phyloP scores from a whole-genome alignment of 1,284 basidiomycete species.

The Farysia itapuensis region DNA sequence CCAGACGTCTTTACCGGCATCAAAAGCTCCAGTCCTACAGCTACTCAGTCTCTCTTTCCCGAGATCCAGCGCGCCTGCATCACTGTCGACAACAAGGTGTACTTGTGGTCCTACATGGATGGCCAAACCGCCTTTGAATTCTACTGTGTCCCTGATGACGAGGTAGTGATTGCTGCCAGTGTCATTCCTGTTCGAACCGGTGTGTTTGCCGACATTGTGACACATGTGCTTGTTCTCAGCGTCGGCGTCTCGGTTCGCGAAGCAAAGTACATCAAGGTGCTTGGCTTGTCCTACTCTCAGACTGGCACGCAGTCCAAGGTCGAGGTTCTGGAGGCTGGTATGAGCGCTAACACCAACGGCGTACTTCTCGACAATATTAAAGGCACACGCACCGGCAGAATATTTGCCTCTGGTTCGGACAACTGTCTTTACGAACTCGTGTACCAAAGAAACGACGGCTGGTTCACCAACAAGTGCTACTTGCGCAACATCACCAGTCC shows the following conservation, averaged over 20 bases:
- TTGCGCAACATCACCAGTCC: conserved; percentile 71
- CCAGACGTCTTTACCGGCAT: conserved; percentile 48
- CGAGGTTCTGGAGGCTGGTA: conserved; percentile 86
- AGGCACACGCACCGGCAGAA: conserved; percentile 78
- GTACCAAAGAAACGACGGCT: conserved; percentile 86
- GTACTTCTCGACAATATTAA: conserved; percentile 76
- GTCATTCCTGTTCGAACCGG: conserved; percentile 60
- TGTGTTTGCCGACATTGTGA: conserved; percentile 92
- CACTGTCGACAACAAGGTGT: conserved; percentile 88
- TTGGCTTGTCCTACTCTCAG: conserved; percentile 71
- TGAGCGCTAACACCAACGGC: conserved; percentile 73
- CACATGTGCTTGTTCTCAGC: conserved; percentile 84
- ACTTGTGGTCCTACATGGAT: conserved; percentile 94
- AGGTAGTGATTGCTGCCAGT: conserved; percentile 71
- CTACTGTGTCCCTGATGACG: conserved; percentile 84
- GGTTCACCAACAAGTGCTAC: conserved; percentile 79
- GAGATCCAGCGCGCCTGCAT: conserved; percentile 96
- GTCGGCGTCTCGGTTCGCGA: conserved; percentile 62
- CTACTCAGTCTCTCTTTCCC: conserved; percentile 73
- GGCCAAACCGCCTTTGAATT: conserved; percentile 85
- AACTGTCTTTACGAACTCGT: conserved; percentile 89
- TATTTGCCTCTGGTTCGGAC: conserved; percentile 85
- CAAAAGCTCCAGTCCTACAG: conserved; percentile 43
- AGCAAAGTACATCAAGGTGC: conserved; percentile 75
- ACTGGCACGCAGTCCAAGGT: conserved; percentile 63